phyloP scores from a whole-genome alignment of 2,329 filamentous ascomycete genomes.

The Diaporthe sp. region DNA sequence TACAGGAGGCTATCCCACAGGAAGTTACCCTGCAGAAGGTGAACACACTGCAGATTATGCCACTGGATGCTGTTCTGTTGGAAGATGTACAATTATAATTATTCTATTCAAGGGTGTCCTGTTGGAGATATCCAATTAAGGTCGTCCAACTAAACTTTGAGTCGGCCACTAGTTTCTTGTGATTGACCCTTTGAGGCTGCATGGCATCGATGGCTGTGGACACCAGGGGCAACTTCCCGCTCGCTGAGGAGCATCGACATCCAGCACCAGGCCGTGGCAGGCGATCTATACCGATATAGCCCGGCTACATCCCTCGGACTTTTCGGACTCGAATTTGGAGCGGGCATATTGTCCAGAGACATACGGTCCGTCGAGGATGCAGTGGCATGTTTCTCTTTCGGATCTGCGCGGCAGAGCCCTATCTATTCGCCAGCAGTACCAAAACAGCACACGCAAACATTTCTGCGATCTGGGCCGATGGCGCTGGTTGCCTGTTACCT shows the following conservation, averaged over 20 bases:
- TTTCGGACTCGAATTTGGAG: background rate
- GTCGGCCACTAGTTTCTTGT: too few species aligned
- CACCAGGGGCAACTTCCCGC: background rate
- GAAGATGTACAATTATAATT: background rate
- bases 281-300: background rate
- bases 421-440: background rate
- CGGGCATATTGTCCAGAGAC: background rate
- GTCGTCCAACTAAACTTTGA: background rate
- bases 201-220: background rate
- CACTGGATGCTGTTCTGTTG: background rate
- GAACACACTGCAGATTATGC: background rate
- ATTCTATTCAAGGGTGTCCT: background rate
- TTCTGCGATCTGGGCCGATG: background rate
- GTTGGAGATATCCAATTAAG: too few species aligned
- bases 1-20: too few species aligned
- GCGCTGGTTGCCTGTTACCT: background rate
- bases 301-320: too few species aligned
- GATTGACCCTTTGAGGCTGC: background rate
- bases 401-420: background rate
- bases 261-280: background rate
- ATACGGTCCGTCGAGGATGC: background rate
- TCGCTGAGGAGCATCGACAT: too few species aligned
- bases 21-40: background rate
- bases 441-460: background rate
- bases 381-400: background rate